These are phyloP conservation scores for Carex myosuroides DNA, from an alignment of 176 grass and related monocot species.

Conservation along the genomic window DNA sequence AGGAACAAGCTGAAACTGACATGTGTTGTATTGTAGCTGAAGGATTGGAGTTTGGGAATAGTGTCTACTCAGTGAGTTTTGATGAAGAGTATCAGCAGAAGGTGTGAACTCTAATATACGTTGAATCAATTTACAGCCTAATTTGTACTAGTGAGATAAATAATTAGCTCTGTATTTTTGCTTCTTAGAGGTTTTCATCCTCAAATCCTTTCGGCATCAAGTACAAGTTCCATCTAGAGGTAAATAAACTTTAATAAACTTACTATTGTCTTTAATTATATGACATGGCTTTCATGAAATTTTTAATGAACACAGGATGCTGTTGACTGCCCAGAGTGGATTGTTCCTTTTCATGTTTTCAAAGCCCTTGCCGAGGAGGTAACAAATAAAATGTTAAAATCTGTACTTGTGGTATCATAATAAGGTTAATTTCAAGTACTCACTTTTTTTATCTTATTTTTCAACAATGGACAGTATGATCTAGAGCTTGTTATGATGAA, in stretches of 20 bases:
- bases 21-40: constrained; percentile 47
- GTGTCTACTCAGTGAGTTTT: constrained; percentile 82
- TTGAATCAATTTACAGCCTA: not conserved
- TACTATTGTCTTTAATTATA: not conserved
- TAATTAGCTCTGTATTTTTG: constrained; percentile 12
- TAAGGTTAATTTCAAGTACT: constrained; percentile 7
- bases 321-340: constrained; percentile 97
- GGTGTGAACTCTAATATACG: constrained; percentile 26
- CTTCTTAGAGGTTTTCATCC: constrained; percentile 65
- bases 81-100: constrained; percentile 66
- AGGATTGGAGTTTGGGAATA: constrained; percentile 85
- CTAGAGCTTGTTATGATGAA: constrained; percentile 79
- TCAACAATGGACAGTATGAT: constrained; percentile 46
- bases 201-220: constrained; percentile 86
- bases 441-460: constrained; percentile 19
- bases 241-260: constrained; percentile 28
- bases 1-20: not conserved
- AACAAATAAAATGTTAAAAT: not conserved
- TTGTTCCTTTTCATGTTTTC: constrained; percentile 91
- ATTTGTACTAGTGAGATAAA: constrained; percentile 11
- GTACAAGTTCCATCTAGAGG: constrained; percentile 98
- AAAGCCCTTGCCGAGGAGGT: constrained; percentile 94
- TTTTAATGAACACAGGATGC: constrained; percentile 12
- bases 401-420: constrained; percentile 4
- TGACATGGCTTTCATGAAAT: not conserved